These are phyloP conservation scores for Artemisia tridentata DNA, from an alignment of 129 eudicot species.

Conservation along the genomic window DNA sequence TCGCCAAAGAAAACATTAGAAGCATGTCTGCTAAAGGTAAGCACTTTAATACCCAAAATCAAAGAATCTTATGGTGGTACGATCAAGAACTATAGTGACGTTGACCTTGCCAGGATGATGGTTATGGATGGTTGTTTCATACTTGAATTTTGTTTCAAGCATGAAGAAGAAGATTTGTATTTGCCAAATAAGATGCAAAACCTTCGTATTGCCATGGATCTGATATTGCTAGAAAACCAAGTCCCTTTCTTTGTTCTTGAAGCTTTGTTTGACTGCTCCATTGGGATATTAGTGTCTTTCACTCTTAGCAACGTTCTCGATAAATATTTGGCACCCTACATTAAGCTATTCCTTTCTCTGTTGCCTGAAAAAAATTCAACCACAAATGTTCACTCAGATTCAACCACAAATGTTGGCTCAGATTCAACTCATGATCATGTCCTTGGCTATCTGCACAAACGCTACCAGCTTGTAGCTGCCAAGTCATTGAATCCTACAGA, in stretches of 20 bases:
- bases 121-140: constrained; percentile 31
- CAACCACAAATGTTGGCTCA: not conserved
- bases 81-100: not conserved
- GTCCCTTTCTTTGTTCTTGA: constrained; percentile 1
- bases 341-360: too few species aligned
- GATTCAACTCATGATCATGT: constrained; percentile 10
- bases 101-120: constrained; percentile 25
- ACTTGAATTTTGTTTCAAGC: not conserved
- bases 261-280: not conserved
- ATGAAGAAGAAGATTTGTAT: not conserved
- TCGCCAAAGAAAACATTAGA: not conserved
- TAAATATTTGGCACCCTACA: not conserved
- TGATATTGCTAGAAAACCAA: not conserved
- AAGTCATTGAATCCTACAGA: not conserved
- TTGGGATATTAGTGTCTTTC: too few species aligned
- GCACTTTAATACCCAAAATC: not conserved
- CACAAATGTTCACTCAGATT: not conserved
- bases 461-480: not conserved
- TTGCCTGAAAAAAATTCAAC: too few species aligned
- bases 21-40: not conserved
- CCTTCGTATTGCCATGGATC: not conserved
- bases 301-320: not conserved
- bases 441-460: constrained; percentile 16
- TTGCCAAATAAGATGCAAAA: not conserved
- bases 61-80: not conserved